phyloP scores from a whole-genome alignment of 2,329 filamentous ascomycete species.

The Aspergillus puulaauensis region DNA sequence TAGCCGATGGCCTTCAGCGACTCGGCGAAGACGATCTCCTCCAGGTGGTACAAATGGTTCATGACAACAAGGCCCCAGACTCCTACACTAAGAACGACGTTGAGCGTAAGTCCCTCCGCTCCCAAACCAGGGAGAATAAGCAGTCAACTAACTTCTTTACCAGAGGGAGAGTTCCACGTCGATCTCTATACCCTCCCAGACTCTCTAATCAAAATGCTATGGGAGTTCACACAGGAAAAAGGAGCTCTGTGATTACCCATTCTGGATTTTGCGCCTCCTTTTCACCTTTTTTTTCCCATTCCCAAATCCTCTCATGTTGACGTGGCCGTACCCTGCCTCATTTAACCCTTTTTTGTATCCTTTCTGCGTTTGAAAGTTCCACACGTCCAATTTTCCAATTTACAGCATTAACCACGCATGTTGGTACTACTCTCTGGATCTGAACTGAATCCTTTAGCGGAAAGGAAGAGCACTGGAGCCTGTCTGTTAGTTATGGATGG shows the following conservation, averaged over 20 bases:
- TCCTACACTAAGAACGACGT: slow-evolving; percentile 98
- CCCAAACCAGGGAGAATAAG: not conserved
- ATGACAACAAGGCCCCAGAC: slow-evolving; percentile 91
- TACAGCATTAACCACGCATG: not conserved
- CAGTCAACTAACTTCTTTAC: slow-evolving; percentile 31
- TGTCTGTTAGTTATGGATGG: not conserved
- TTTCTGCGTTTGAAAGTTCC: not conserved
- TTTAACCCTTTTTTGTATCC: not conserved
- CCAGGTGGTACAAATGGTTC: slow-evolving; percentile 95
- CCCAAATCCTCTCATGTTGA: not conserved
- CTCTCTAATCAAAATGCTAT: slow-evolving; percentile 83
- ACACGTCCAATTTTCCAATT: not conserved
- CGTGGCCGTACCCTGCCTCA: not conserved
- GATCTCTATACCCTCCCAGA: slow-evolving; percentile 98
- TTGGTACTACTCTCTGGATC: not conserved
- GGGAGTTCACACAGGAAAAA: slow-evolving; percentile 71
- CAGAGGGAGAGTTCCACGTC: slow-evolving; percentile 95
- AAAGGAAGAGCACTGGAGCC: not conserved
- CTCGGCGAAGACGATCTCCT: slow-evolving; percentile 90
- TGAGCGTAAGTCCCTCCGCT: slow-evolving; percentile 67
- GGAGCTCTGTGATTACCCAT: slow-evolving; percentile 32
- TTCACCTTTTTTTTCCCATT: not conserved
- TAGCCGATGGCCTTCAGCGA: slow-evolving; percentile 86
- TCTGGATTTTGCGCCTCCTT: not conserved
- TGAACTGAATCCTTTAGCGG: not conserved